Evolutionary conservation across 441 rosid species (phyloP).

Genomic region (Melastoma candidum): DNA sequence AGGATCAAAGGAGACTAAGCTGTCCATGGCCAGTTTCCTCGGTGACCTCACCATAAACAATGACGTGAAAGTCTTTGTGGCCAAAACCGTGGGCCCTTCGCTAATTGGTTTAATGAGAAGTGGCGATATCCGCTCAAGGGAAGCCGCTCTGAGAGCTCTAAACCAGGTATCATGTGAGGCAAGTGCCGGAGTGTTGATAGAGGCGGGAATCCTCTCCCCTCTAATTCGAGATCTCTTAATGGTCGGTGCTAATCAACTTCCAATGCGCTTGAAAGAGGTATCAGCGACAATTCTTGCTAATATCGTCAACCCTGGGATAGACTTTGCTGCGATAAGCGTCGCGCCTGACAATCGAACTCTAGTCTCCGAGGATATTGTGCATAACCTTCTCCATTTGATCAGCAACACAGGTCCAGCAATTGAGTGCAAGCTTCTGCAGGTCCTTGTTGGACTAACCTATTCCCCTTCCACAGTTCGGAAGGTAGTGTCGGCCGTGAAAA

Average conservation of each 20-base stretch:
- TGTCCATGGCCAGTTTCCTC: slow-evolving; percentile 77
- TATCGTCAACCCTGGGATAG: slow-evolving; percentile 69
- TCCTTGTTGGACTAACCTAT: slow-evolving; percentile 82
- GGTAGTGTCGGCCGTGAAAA: slow-evolving; percentile 67
- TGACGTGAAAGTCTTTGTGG: slow-evolving; percentile 75
- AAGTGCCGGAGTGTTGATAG: slow-evolving; percentile 74
- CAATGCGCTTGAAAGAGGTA: slow-evolving; percentile 31
- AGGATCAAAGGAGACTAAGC: slow-evolving; percentile 80
- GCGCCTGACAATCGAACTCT: slow-evolving; percentile 67
- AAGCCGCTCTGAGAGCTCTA: slow-evolving; percentile 81
- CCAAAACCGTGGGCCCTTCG: slow-evolving; percentile 75
- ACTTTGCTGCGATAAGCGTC: slow-evolving; percentile 53
- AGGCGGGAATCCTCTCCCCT: slow-evolving; percentile 79
- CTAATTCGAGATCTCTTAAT: slow-evolving; percentile 75
- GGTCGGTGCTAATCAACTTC: slow-evolving; percentile 52
- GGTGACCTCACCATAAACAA: slow-evolving; percentile 76
- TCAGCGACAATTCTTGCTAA: slow-evolving; percentile 92
- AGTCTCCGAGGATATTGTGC: slow-evolving; percentile 75
- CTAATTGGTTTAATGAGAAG: slow-evolving; percentile 69
- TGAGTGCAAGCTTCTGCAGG: slow-evolving; percentile 92
- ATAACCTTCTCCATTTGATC: slow-evolving; percentile 70
- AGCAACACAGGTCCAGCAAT: slow-evolving; percentile 97
- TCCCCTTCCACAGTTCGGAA: slow-evolving; percentile 50
- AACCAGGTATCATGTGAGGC: slow-evolving; percentile 75
- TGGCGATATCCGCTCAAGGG: slow-evolving; percentile 52